Evolutionary conservation across 805 yeast genomes (phyloP).

Genomic region (Yarrowia porcina): DNA sequence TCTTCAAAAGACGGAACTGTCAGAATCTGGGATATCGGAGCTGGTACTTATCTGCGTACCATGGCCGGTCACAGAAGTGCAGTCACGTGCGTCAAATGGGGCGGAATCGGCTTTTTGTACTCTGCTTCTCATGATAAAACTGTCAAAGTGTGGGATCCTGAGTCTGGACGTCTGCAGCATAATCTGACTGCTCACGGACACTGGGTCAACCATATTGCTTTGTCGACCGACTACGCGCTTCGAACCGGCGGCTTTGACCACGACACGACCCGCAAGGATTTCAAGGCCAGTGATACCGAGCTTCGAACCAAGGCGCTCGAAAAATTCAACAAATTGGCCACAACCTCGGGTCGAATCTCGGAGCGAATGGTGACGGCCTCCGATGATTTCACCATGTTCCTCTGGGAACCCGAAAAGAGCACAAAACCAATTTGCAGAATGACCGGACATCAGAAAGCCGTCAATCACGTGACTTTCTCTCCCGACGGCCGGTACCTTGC

Average conservation of each 20-base stretch:
- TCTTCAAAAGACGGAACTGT: conserved; percentile 91
- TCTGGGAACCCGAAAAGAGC: conserved; percentile 87
- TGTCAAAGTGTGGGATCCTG: conserved; percentile 84
- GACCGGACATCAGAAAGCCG: conserved; percentile 97
- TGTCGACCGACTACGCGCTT: conserved; percentile 85
- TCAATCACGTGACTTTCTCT: conserved; percentile 90
- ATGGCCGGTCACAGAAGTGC: conserved; percentile 84
- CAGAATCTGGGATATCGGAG: conserved; percentile 80
- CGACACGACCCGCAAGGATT: conserved; percentile 44
- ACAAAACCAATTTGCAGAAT: conserved; percentile 84
- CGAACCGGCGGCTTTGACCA: conserved; percentile 89
- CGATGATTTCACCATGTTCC: conserved; percentile 96
- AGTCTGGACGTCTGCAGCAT: conserved; percentile 71
- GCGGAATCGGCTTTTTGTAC: conserved; percentile 80
- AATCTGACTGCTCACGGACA: conserved; percentile 88
- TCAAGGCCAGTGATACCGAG: conserved; percentile 41
- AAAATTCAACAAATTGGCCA: conserved; percentile 61
- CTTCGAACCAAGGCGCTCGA: conserved; percentile 55
- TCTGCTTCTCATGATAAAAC: conserved; percentile 94
- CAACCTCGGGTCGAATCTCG: conserved; percentile 49
- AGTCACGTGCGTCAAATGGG: conserved; percentile 97
- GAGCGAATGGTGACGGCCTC: conserved; percentile 92
- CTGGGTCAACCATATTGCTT: conserved; percentile 93
- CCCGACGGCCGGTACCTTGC: conserved; percentile 92
- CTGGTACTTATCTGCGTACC: conserved; percentile 63